Conservation (phyloP, 257 asterid species). For the Linaria vulgaris region DNA sequence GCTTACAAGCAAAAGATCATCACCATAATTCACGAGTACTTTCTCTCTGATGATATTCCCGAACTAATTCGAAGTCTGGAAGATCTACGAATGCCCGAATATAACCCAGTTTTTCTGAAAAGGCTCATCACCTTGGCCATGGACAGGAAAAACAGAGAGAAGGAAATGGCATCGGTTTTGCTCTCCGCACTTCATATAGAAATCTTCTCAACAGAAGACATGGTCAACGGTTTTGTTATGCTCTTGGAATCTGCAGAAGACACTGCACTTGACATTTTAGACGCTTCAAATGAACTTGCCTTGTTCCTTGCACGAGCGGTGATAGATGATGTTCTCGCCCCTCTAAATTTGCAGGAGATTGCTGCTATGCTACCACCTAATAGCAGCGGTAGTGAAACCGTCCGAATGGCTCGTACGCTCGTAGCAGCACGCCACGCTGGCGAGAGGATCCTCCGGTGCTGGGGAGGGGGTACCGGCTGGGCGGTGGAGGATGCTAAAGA, state of each 20-base stretch:
- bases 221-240: conserved; percentile 79
- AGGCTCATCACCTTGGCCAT: conserved; percentile 81
- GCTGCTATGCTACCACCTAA: conserved; percentile 55
- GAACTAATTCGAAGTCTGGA: conserved; percentile 85
- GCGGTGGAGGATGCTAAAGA: conserved; percentile 99
- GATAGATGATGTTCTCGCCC: conserved; percentile 89
- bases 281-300: conserved; percentile 89
- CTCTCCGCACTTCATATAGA: conserved; percentile 91
- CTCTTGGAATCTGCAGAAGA: conserved; percentile 92
- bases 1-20: conserved; percentile 79
- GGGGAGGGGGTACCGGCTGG: conserved; percentile 99
- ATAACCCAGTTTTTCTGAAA: conserved; percentile 78
- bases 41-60: conserved; percentile 91
- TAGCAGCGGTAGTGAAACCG: conserved; percentile 78
- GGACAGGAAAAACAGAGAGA: conserved; percentile 93
- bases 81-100: conserved; percentile 72
- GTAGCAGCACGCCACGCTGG: conserved; percentile 98
- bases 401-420: conserved; percentile 68
- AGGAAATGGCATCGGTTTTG: conserved; percentile 94
- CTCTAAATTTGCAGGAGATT: conserved; percentile 82
- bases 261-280: conserved; percentile 86
- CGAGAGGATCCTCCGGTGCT: conserved; percentile 95
- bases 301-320: conserved; percentile 88
- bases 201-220: conserved; percentile 82
- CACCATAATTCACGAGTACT: conserved; percentile 83